Percentiles rank a stretch among this genome's conserved stretches.
phyloP scores from a whole-genome alignment of 257 asterid genomes.

The Ligustrum vulgare region DNA sequence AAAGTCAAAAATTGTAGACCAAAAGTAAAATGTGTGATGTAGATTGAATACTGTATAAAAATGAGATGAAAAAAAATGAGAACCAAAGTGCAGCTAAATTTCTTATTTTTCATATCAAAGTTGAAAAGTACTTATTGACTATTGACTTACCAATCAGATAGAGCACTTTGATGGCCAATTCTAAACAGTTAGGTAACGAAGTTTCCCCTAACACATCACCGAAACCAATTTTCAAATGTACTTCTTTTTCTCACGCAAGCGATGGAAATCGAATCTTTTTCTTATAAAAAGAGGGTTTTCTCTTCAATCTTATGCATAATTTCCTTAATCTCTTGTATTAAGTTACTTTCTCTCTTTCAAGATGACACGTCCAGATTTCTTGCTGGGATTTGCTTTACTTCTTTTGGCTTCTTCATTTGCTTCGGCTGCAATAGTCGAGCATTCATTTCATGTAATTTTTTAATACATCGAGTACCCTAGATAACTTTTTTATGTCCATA shows the following conservation, averaged over 20 bases:
- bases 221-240: neutral
- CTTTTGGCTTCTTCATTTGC: slow-evolving; percentile 27
- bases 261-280: neutral
- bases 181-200: slow-evolving; percentile 43
- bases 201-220: slow-evolving; percentile 23
- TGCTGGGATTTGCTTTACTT: slow-evolving; percentile 23
- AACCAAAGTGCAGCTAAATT: no score
- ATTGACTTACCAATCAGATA: neutral
- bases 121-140: neutral
- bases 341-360: neutral
- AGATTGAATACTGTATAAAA: no score
- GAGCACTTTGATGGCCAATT: slow-evolving; percentile 31
- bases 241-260: slow-evolving; percentile 41
- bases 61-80: no score
- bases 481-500: no score
- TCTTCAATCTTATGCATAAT: neutral
- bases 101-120: neutral
- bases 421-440: slow-evolving; percentile 41
- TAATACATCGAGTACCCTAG: neutral
- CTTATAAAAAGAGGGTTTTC: neutral
- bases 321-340: neutral
- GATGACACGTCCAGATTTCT: slow-evolving; percentile 21
- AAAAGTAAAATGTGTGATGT: no score
- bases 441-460: slow-evolving; percentile 39
- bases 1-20: no score